Evolutionary conservation across 2,329 filamentous ascomycete species (phyloP).

Genomic region (Huntiella decipiens): DNA sequence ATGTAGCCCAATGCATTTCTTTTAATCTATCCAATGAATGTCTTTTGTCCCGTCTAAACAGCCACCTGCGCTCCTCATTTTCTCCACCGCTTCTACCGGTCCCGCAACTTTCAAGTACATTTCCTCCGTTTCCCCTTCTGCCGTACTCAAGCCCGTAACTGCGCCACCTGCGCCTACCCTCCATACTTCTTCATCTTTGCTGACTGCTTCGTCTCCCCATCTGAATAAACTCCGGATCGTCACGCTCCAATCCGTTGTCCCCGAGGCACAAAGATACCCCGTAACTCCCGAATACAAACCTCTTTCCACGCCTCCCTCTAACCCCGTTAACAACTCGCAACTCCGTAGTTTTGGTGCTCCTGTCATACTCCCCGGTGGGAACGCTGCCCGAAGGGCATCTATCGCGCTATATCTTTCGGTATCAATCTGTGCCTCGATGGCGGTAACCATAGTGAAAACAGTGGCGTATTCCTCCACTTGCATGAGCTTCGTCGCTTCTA

Average conservation of each 20-base stretch:
- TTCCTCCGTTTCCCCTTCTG: constrained; percentile 70
- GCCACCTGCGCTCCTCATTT: neutral
- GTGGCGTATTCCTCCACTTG: constrained; percentile 79
- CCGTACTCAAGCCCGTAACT: constrained; percentile 66
- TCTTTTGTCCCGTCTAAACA: neutral
- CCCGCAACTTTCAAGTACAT: constrained; percentile 61
- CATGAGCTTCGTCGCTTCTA: constrained; percentile 60
- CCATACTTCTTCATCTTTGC: constrained; percentile 41
- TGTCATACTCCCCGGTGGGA: constrained; percentile 91
- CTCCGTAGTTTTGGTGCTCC: constrained; percentile 87
- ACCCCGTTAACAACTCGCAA: constrained; percentile 56
- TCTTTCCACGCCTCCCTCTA: constrained; percentile 45
- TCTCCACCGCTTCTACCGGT: constrained; percentile 31
- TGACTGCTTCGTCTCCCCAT: constrained; percentile 40
- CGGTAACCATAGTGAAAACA: constrained; percentile 80
- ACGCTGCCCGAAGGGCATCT: constrained; percentile 54
- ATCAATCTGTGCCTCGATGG: constrained; percentile 47
- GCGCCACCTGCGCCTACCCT: constrained; percentile 77
- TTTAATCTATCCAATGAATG: neutral
- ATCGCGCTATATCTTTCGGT: constrained; percentile 35
- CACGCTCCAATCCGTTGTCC: constrained; percentile 77
- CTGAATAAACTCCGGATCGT: constrained; percentile 68
- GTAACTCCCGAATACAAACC: constrained; percentile 77
- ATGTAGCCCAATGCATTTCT: neutral
- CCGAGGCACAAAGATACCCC: constrained; percentile 74